Evolutionary conservation across 2,329 filamentous ascomycete species (phyloP), one percentile per base, ranked within the genome.

Genomic region (Aspergillus sp.): DNA sequence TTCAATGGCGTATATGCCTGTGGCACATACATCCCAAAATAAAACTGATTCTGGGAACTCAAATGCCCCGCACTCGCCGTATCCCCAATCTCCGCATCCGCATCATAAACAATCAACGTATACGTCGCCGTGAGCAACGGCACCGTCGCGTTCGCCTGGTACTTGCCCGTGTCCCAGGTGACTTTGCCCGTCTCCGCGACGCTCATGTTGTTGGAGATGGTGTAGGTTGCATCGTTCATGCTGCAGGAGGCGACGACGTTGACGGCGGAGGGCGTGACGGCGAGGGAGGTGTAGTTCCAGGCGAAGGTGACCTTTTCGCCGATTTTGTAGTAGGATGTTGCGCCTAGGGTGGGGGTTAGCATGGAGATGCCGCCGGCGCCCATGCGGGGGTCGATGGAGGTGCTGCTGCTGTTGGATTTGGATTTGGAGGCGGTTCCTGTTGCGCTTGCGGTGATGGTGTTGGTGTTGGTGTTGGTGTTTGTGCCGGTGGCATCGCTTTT

Each of bases 261-360:
- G 56, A 86, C 70, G 39, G 74, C 75, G 1, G 73, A 72, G 0
- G 83, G 83, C 0, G 78, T 80, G 15, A 78, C 71, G 17, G 72
- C 75, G 20, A 85, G 68, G 9, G 79, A 82, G 12, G 83, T 86
- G 66, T 84, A 85, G 66, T 86, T 85, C 82, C 83, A 86, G 17
- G 72, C 76, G 55, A 85, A 83, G 0, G 82, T 84, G 25, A 84
- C 69, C 50, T 71, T 74, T 41, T 84, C 74, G 15, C 79, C 79
- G 55, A 85, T 78, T 64, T 83, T 85, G 74, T 82, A 84, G 67
- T 79, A 85, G 47, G 76, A 75, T 4, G 74, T 68, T 13, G 74
- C 70, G 7, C 72, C 62, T 7, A 71, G 62, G 44, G 71, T 69
- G 2, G 83, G 83, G 5, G 79, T 82, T 47, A 84, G 69, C 78